Evolutionary conservation across 306 rosid genomes (phyloP).

Genomic region (Vachellia collinsii): DNA sequence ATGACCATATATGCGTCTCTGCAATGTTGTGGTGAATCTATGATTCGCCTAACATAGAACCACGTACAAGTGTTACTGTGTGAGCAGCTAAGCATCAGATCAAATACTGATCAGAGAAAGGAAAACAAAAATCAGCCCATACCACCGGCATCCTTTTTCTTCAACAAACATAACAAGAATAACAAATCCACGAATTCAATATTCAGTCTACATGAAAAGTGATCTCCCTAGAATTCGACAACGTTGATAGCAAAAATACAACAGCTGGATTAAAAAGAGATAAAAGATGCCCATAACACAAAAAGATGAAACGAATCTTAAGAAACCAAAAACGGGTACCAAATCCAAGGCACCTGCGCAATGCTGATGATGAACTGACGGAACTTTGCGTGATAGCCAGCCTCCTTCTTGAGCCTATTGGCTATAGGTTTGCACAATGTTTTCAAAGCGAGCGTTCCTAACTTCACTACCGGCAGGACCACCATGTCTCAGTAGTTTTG

Average conservation of each 20-base stretch:
- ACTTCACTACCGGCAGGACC: conserved; percentile 51
- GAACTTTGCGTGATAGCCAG: conserved; percentile 47
- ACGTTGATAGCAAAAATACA: not conserved
- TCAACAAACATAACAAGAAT: not conserved
- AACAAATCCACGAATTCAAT: not conserved
- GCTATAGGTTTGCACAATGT: conserved; percentile 56
- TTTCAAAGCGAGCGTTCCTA: conserved; percentile 44
- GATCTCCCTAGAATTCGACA: not conserved
- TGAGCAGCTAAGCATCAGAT: not conserved
- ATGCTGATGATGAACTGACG: conserved; percentile 47
- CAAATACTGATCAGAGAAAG: not conserved
- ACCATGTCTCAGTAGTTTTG: conserved; percentile 30
- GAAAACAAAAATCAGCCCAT: not conserved
- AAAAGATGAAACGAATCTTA: not conserved
- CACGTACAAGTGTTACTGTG: not conserved
- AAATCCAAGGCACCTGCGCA: conserved; percentile 44
- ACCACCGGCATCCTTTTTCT: not conserved
- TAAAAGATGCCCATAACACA: not conserved
- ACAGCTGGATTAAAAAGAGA: not conserved
- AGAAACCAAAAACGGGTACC: not conserved
- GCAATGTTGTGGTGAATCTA: conserved; percentile 64
- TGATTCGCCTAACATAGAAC: conserved; percentile 61
- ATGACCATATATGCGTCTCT: conserved; percentile 74
- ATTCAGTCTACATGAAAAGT: not conserved
- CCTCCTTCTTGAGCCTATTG: conserved; percentile 51